These are phyloP conservation scores for Dryadomyces quercus-mongolicae DNA, from an alignment of 2,329 filamentous ascomycete genomes.

Conservation along the genomic window DNA sequence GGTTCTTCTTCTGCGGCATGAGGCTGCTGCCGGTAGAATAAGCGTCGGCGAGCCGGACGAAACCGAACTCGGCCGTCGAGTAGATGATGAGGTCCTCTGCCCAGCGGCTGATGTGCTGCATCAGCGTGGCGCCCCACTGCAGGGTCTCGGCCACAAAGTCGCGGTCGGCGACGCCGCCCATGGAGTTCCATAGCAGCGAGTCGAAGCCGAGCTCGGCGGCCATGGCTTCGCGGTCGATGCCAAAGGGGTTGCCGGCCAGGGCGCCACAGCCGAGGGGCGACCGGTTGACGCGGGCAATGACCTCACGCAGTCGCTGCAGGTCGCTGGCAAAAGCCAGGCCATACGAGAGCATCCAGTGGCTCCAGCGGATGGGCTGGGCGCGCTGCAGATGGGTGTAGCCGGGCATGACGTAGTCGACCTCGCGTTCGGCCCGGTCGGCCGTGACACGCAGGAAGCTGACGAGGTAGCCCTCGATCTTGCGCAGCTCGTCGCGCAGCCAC, in stretches of 20 bases:
- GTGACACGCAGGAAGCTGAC: conserved; percentile 58
- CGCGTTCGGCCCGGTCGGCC: conserved; percentile 55
- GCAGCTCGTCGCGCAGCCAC: conserved; percentile 70
- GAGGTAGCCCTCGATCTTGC: conserved; percentile 55
- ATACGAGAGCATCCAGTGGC: conserved; percentile 69
- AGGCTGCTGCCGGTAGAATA: conserved; percentile 66
- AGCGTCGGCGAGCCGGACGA: conserved; percentile 63
- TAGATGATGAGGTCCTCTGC: conserved; percentile 81
- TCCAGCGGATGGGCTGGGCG: conserved; percentile 69
- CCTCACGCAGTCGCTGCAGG: conserved; percentile 63
- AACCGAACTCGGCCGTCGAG: conserved; percentile 62
- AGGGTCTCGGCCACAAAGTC: conserved; percentile 77
- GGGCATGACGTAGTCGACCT: conserved; percentile 72
- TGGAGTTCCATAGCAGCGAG: conserved; percentile 61
- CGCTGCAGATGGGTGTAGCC: conserved; percentile 83
- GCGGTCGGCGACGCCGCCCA: conserved; percentile 63
- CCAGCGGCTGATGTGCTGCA: conserved; percentile 70
- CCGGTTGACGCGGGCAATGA: conserved; percentile 61
- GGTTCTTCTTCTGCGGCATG: conserved; percentile 80
- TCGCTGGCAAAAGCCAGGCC: conserved; percentile 60
- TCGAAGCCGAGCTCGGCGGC: conserved; percentile 73
- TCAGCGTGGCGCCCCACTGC: conserved; percentile 68
- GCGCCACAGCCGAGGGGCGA: conserved; percentile 63
- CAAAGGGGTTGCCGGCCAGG: conserved; percentile 70
- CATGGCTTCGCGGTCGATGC: conserved; percentile 68